A percentile compares a stretch with the other conserved stretches of the same genome.
Conservation (phyloP, 2,329 filamentous ascomycete genomes). For the Fusarium denticulatum region DNA sequence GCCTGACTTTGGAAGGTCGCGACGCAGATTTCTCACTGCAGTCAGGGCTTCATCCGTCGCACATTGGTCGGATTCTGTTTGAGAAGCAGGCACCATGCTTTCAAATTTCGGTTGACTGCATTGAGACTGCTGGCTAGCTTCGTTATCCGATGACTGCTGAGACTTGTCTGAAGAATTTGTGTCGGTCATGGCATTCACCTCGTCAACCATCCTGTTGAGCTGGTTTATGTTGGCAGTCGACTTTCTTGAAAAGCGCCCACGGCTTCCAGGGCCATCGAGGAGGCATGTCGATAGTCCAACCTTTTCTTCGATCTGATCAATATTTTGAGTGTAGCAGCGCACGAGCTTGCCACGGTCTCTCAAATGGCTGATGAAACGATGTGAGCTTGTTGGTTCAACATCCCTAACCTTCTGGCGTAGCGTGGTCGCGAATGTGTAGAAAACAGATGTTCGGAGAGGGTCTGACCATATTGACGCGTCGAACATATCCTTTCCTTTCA, state of each 20-base stretch:
- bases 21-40: slow-evolving; percentile 34
- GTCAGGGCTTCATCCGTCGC: slow-evolving; percentile 32
- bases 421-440: slow-evolving; percentile 77
- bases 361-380: slow-evolving; percentile 74
- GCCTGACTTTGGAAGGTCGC: slow-evolving; percentile 51
- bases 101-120: slow-evolving; percentile 26
- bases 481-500: slow-evolving; percentile 78
- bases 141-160: slow-evolving; percentile 31
- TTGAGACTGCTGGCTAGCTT: slow-evolving; percentile 30
- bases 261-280: slow-evolving; percentile 68
- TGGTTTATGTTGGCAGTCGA: slow-evolving; percentile 50
- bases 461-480: slow-evolving; percentile 77
- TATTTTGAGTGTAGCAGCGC: slow-evolving; percentile 79
- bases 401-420: slow-evolving; percentile 71
- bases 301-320: slow-evolving; percentile 77
- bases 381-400: slow-evolving; percentile 72
- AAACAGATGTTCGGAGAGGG: slow-evolving; percentile 73
- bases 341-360: slow-evolving; percentile 74
- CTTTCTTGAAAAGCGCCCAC: slow-evolving; percentile 66
- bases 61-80: slow-evolving; percentile 34
- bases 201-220: slow-evolving; percentile 52
- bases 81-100: slow-evolving; percentile 11
- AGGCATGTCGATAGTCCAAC: slow-evolving; percentile 74
- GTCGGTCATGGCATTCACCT: slow-evolving; percentile 38
- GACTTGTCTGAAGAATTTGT: slow-evolving; percentile 37